These are phyloP conservation scores for Capsicum baccatum DNA, from an alignment of 257 asterid species.

Conservation along the genomic window DNA sequence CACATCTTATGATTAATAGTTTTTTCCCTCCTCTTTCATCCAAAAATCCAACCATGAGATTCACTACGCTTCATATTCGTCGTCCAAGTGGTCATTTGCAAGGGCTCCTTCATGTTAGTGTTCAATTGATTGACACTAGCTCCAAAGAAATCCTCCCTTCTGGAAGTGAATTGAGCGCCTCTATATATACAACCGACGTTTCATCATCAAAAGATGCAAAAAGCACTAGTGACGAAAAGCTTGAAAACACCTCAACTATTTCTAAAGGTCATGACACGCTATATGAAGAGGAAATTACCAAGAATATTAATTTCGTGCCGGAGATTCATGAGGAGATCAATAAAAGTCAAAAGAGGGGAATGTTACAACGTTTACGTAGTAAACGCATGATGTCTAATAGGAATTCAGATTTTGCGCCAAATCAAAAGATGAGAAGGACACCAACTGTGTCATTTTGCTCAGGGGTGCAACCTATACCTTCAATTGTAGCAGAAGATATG, in stretches of 20 bases:
- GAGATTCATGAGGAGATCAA: not conserved
- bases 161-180: conserved; percentile 39
- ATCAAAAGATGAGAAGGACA: conserved; percentile 36
- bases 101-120: conserved; percentile 63
- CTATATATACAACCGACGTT: not conserved
- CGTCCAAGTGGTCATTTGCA: conserved; percentile 74
- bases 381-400: not conserved
- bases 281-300: not conserved
- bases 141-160: not conserved
- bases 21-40: conserved; percentile 53
- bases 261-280: not conserved
- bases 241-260: not conserved
- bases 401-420: conserved; percentile 26
- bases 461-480: conserved; percentile 55
- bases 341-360: conserved; percentile 20
- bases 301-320: not conserved
- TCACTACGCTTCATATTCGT: conserved; percentile 53
- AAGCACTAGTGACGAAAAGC: not conserved
- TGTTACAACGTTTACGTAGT: conserved; percentile 1
- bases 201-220: conserved; percentile 4
- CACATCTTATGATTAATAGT: conserved; percentile 52
- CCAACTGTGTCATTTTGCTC: conserved; percentile 49
- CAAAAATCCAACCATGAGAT: conserved; percentile 44
- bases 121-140: conserved; percentile 50
- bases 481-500: conserved; percentile 58